These are phyloP conservation scores for Aspergillus luchuensis DNA, from an alignment of 2,329 filamentous ascomycete genomes.

Conservation along the genomic window DNA sequence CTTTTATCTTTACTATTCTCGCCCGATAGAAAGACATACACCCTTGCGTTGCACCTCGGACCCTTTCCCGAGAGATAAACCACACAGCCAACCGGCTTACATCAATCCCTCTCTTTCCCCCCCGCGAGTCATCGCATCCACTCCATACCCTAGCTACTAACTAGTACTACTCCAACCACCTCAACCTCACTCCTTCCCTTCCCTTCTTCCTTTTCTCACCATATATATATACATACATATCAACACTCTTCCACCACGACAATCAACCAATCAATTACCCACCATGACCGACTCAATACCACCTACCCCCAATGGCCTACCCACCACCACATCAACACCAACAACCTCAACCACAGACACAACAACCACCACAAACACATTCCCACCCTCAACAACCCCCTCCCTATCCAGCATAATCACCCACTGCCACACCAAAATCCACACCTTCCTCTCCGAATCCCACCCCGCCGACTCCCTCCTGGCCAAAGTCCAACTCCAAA, in stretches of 20 bases:
- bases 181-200: not conserved
- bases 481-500: slow-evolving; percentile 67
- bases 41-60: no score
- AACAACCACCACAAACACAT: not conserved
- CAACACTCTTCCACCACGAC: not conserved
- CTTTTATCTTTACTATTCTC: not conserved
- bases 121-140: not conserved
- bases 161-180: not conserved
- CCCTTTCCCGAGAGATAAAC: no score
- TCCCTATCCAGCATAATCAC: slow-evolving; percentile 63
- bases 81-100: no score
- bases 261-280: not conserved
- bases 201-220: not conserved
- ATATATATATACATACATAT: not conserved
- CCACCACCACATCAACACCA: not conserved
- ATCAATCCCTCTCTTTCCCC: no score
- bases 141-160: not conserved
- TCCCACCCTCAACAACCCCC: slow-evolving; percentile 1
- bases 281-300: not conserved
- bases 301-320: not conserved
- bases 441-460: slow-evolving; percentile 65
- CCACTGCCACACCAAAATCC: slow-evolving; percentile 61
- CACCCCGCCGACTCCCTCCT: slow-evolving; percentile 59
- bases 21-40: no score
- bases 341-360: not conserved